Base-by-base conservation (phyloP, 2,329 filamentous ascomycete genomes). In the Trichoderma oligosporum region DNA sequence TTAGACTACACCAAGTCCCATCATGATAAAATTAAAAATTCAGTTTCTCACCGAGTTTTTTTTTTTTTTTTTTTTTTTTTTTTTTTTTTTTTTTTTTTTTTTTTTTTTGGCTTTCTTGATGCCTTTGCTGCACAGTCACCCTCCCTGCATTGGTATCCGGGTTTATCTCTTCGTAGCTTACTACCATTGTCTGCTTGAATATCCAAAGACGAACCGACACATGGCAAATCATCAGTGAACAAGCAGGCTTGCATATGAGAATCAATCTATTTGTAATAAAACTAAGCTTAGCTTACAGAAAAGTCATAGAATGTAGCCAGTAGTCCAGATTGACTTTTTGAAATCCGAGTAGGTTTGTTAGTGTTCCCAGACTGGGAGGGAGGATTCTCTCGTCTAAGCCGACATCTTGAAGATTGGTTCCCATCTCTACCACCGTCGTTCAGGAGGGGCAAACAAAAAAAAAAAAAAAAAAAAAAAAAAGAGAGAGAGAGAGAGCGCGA, bases 121-220 rank as follows among this genome's bases (percentile, higher is more conserved):
- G 27, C 27, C 27, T 31, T 31, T n/a, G 27, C 27, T 31, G 27
- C 27, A 31, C 5, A n/a, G n/a, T n/a, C n/a, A n/a, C 25, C 22
- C 39, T 27, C 38, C 51, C 41, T 55, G 51, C 51, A 55, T 55
- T 16, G 9, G 35, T n/a, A 25, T 33, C 49, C 14, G 35, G 35
- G n/a, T 42, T 25, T 33, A 22, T 6, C 11, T 27, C 2, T 22
- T 20, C 14, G 39, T 22, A 29, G 41, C 41, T 46, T 39, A 25
- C 51, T 39, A 25, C 41, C 41, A 18, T 11, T 25, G 31, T 24
- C 41, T 22, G 31, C 16, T 7, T 35, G 33, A 22, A 54, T n/a
- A 36, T 46, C 51, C 51, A 55, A 41, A 55, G 31, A 29, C 24
- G 16, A 36, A 46, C 31, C 46, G 51, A 55, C 51, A 55, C 51